phyloP scores from a whole-genome alignment of 2,329 filamentous ascomycete genomes.

The Microcyclosporella mali region DNA sequence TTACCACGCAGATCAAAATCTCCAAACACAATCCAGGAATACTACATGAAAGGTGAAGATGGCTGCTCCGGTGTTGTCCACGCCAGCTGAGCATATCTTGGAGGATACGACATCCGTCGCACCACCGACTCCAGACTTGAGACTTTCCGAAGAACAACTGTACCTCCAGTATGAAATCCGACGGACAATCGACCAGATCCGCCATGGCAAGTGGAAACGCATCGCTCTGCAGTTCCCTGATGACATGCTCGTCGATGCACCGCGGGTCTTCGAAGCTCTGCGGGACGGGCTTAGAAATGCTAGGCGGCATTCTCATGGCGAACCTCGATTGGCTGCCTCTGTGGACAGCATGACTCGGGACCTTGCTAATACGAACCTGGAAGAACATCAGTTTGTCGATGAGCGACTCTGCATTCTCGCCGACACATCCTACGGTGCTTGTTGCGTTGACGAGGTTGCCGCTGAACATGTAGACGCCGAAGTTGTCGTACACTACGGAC shows the following conservation, averaged over 20 bases:
- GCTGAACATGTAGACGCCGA: conserved; percentile 90
- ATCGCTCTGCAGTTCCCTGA: conserved; percentile 96
- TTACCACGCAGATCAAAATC: conserved; percentile 1
- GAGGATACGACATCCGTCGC: conserved; percentile 46
- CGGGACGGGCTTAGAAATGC: conserved; percentile 41
- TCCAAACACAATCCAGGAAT: neutral
- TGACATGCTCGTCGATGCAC: conserved; percentile 80
- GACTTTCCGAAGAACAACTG: conserved; percentile 62
- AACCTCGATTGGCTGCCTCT: neutral
- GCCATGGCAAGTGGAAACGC: conserved; percentile 62
- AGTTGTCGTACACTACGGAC: conserved; percentile 87
- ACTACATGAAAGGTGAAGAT: conserved; percentile 7
- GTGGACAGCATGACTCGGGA: conserved; percentile 1
- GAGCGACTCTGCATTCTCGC: conserved; percentile 72
- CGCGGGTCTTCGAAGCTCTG: conserved; percentile 67
- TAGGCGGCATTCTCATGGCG: conserved; percentile 2
- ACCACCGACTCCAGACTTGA: conserved; percentile 22
- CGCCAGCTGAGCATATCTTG: conserved; percentile 56
- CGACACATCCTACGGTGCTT: conserved; percentile 94
- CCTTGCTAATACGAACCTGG: conserved; percentile 6
- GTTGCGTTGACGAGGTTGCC: conserved; percentile 94
- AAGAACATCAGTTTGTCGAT: conserved; percentile 25
- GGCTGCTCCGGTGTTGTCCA: conserved; percentile 54
- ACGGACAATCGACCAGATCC: conserved; percentile 70
- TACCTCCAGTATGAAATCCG: conserved; percentile 75